Conservation (phyloP, 75 land plant genomes). For the Cupressus sempervirens region DNA sequence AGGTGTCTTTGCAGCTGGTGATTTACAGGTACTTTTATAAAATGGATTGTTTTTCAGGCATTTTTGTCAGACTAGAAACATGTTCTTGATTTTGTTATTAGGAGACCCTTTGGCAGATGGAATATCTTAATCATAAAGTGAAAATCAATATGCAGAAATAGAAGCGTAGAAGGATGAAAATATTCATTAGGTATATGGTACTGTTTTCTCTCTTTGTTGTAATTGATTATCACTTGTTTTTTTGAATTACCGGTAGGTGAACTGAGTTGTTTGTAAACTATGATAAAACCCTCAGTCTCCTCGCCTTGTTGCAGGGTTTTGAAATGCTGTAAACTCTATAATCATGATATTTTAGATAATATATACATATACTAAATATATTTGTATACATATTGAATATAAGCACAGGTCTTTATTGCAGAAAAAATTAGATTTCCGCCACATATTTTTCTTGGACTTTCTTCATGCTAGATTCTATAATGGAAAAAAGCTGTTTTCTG, state of each 20-base stretch:
- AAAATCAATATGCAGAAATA: background rate
- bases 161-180: background rate
- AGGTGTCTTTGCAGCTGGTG: constrained; percentile 99
- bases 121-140: background rate
- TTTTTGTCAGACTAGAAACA: background rate
- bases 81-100: background rate
- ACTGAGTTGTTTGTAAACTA: too few relatives aligned
- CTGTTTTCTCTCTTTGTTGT: background rate
- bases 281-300: too few relatives aligned
- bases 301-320: too few relatives aligned
- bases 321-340: too few relatives aligned
- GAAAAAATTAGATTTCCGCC: background rate
- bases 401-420: background rate
- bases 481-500: background rate
- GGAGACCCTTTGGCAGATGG: background rate
- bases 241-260: too few relatives aligned
- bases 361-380: too few relatives aligned
- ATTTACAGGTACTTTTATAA: constrained; percentile 74
- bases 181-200: background rate
- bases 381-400: background rate
- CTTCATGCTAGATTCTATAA: background rate
- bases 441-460: background rate
- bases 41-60: background rate
- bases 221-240: too few relatives aligned
- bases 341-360: too few relatives aligned